Base-by-base conservation (phyloP, 345 rosid species). In the Physaria fendleri region DNA sequence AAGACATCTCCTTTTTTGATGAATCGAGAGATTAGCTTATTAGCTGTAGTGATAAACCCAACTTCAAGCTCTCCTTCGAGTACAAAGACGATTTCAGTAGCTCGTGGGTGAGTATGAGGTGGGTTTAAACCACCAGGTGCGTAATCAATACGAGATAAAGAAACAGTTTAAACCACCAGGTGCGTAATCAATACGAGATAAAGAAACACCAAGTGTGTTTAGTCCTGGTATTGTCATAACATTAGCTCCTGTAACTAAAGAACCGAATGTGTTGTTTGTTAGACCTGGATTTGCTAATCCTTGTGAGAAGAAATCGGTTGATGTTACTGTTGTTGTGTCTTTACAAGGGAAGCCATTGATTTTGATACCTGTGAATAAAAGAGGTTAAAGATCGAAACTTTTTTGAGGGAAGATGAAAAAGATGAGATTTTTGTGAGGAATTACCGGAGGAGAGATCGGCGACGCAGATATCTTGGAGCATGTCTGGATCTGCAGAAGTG, bases 401-500 rank as follows among this genome's bases (percentile, higher is more conserved):
- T 42, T 25, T 18, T 4, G 47, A 21, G 21, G 37, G 7, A 39
- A 41, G 8, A 25, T 44, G 30, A 41, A 33, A 30, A 47, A 68
- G 5, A 5, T n/a, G 20, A 15, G 25, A 4, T 29, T 39, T 40
- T 6, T 7, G 2, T 28, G 8, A 28, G 1, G 5, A 4, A 3
- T 40, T 68, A 79, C 90, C 78, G 8, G 86, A 65, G 22, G 73
- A 35, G 41, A 75, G 79, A 56, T 89, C 88, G 35, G 97, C 97
- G 20, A 87, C 97, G 34, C 97, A 90, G 52, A 90, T 57, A 68
- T 90, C 97, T 73, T 90, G 97, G 12, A 86, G 97, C 67, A 65
- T 23, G 65, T 89, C 90, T 1, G 92, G 86, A 74, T 89, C 97
- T 25, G 85, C 87, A 5, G 68, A 15, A 5, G 44, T 51, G 17